These are phyloP conservation scores for Sporothrix luriei DNA, from an alignment of 2,329 filamentous ascomycete species.

Conservation along the genomic window DNA sequence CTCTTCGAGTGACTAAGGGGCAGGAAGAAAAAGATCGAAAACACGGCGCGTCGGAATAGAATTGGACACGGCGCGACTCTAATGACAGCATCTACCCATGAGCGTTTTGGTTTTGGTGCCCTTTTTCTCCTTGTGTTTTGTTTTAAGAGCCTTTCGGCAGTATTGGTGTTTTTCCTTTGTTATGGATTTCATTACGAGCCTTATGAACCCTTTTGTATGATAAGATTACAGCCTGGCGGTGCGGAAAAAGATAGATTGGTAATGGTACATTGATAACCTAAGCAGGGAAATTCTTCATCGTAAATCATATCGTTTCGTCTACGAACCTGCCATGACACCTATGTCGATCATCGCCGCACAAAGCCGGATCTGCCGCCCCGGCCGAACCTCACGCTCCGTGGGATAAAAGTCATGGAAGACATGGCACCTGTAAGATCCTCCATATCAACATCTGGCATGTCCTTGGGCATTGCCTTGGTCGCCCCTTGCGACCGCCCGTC, in stretches of 20 bases:
- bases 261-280: background rate
- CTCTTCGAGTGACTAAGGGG: slow-evolving; percentile 46
- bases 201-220: background rate
- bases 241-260: background rate
- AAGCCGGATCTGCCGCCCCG: slow-evolving; percentile 58
- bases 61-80: background rate
- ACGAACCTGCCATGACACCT: too few relatives aligned
- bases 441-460: slow-evolving; percentile 47
- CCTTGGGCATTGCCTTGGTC: background rate
- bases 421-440: slow-evolving; percentile 67
- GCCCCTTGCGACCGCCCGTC: background rate
- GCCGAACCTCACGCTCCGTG: slow-evolving; percentile 67
- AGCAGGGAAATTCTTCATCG: background rate
- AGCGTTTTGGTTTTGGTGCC: background rate
- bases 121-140: background rate
- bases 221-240: background rate
- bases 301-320: background rate
- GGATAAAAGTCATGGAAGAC: slow-evolving; percentile 72
- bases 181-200: background rate
- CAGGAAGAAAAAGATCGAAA: background rate
- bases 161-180: background rate
- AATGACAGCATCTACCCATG: slow-evolving; percentile 10
- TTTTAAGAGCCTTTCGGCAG: background rate
- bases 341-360: slow-evolving; percentile 48
- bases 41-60: background rate